These are phyloP conservation scores for Chlorella vulgaris DNA, from an alignment of 139 green algal genomes.

Conservation along the genomic window DNA sequence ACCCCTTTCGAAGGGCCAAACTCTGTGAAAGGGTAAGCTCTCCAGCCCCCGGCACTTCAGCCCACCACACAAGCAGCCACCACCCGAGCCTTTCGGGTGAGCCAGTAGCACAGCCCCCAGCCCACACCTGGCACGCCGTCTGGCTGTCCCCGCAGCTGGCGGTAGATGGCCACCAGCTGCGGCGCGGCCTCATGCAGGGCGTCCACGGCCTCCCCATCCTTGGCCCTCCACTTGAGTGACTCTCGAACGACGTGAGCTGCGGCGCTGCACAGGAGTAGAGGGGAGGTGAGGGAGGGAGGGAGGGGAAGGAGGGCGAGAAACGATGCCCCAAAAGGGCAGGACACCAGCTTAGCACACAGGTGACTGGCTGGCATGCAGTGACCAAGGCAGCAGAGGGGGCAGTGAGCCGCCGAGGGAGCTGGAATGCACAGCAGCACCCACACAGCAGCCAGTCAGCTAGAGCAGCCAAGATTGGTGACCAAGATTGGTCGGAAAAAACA, in stretches of 20 bases:
- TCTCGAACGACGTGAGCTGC: conserved; percentile 63
- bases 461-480: too few relatives aligned
- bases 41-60: background rate
- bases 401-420: too few relatives aligned
- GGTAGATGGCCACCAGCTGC: conserved; percentile 48
- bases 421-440: too few relatives aligned
- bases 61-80: background rate
- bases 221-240: conserved; percentile 77
- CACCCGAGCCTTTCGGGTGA: background rate
- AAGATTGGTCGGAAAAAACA: too few relatives aligned
- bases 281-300: background rate
- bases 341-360: too few relatives aligned
- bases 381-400: too few relatives aligned
- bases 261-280: conserved; percentile 5
- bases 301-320: background rate
- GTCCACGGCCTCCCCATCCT: conserved; percentile 58
- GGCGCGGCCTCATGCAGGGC: conserved; percentile 54
- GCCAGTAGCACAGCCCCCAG: background rate
- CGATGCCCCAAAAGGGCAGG: background rate
- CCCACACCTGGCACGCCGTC: conserved; percentile 20
- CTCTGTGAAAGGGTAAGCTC: too few relatives aligned
- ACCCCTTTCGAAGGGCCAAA: too few relatives aligned
- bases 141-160: conserved; percentile 33
- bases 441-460: too few relatives aligned
- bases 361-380: too few relatives aligned